A percentile compares a stretch with the other conserved stretches of the same genome.
Conservation (phyloP, 306 rosid genomes). For the Arachis stenosperma region DNA sequence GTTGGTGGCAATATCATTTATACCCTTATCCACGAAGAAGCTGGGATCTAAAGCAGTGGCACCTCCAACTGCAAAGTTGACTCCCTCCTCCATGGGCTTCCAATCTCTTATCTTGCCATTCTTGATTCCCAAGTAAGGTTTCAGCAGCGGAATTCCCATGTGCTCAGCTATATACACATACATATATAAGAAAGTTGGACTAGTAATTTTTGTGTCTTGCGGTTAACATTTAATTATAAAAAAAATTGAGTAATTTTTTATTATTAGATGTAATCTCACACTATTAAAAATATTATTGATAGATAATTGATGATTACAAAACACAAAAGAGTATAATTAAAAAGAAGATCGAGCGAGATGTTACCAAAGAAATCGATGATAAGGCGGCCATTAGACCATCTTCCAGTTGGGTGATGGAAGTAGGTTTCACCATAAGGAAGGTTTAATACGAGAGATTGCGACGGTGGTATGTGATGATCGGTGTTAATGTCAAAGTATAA, state of each 20-base stretch:
- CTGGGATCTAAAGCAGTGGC: constrained; percentile 43
- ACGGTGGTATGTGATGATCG: not conserved
- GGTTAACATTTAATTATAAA: too few relatives aligned
- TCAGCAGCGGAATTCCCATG: constrained; percentile 39
- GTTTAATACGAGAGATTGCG: not conserved
- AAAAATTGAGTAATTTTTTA: too few relatives aligned
- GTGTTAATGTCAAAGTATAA: not conserved
- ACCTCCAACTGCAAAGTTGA: constrained; percentile 51
- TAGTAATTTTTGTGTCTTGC: too few relatives aligned
- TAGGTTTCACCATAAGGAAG: constrained; percentile 43
- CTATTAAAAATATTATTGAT: too few relatives aligned
- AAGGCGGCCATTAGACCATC: constrained; percentile 44
- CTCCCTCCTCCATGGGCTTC: constrained; percentile 13
- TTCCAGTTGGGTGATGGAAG: constrained; percentile 42
- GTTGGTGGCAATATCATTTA: constrained; percentile 12
- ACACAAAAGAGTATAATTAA: not conserved
- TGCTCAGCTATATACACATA: constrained; percentile 33
- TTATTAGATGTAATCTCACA: too few relatives aligned
- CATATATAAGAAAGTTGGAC: too few relatives aligned
- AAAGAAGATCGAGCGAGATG: not conserved
- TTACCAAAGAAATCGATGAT: constrained; percentile 42
- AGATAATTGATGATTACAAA: too few relatives aligned
- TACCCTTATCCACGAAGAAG: constrained; percentile 31
- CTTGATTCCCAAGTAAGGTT: constrained; percentile 35
- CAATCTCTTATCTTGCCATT: not conserved